A percentile compares a stretch with the other conserved stretches of the same genome.
Conservation (phyloP, 768 basidiomycete species). For the Boletellus ananiceps region DNA sequence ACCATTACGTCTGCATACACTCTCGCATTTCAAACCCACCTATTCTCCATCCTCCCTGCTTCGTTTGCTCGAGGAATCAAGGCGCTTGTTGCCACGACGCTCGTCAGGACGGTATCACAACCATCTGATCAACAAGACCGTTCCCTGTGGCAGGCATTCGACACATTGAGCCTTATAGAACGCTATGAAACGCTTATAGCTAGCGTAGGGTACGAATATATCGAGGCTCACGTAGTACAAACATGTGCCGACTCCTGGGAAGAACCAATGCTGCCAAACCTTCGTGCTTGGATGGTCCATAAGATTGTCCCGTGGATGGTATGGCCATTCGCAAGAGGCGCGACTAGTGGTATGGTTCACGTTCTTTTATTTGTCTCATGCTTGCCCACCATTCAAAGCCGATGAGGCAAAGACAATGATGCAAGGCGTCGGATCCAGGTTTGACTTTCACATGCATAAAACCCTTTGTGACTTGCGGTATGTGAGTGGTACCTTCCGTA, state of each 20-base stretch:
- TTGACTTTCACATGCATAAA: slow-evolving; percentile 93
- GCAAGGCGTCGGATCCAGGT: slow-evolving; percentile 71
- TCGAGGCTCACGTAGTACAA: slow-evolving; percentile 66
- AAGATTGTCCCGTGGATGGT: slow-evolving; percentile 85
- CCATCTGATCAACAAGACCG: slow-evolving; percentile 30
- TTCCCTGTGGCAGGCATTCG: slow-evolving; percentile 56
- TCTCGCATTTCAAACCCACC: slow-evolving; percentile 65
- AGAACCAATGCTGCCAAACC: slow-evolving; percentile 51
- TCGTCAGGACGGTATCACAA: slow-evolving; percentile 28
- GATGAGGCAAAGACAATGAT: slow-evolving; percentile 71
- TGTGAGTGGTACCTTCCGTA: slow-evolving; percentile 18
- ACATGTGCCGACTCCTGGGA: slow-evolving; percentile 70
- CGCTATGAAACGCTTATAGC: slow-evolving; percentile 82
- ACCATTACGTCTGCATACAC: slow-evolving; percentile 60
- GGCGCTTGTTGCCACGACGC: slow-evolving; percentile 55
- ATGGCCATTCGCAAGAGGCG: slow-evolving; percentile 68
- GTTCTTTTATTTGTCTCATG: slow-evolving; percentile 1
- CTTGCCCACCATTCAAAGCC: slow-evolving; percentile 35
- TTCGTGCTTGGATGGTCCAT: slow-evolving; percentile 74
- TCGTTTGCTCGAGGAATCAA: slow-evolving; percentile 68
- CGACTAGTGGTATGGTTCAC: slow-evolving; percentile 45
- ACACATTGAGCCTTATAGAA: slow-evolving; percentile 69
- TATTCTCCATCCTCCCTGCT: slow-evolving; percentile 68
- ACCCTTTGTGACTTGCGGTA: slow-evolving; percentile 84
- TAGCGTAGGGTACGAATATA: slow-evolving; percentile 80